A percentile compares a stretch with the other conserved stretches of the same genome.
These are phyloP conservation scores for Calocera viscosa DNA, from an alignment of 768 basidiomycete species.

Conservation along the genomic window DNA sequence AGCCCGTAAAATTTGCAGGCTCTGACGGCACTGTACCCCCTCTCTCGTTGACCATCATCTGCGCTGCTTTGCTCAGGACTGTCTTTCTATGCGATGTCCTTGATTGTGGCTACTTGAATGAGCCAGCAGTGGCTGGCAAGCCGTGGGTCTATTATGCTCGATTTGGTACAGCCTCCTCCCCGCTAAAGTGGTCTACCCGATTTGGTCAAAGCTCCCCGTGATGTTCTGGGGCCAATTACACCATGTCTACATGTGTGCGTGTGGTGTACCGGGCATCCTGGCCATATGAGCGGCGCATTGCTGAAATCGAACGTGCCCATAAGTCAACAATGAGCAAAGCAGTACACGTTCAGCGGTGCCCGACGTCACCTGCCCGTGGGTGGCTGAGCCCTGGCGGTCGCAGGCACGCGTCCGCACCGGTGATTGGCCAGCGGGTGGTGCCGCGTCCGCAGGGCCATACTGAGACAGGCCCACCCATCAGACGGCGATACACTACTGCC, in stretches of 20 bases:
- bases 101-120: neutral
- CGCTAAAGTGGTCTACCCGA: too few species aligned
- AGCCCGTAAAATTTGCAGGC: neutral
- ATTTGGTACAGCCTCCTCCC: too few species aligned
- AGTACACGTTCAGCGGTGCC: neutral
- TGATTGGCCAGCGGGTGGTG: slow-evolving; percentile 1
- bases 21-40: neutral
- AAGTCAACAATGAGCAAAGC: neutral
- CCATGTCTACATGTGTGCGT: too few species aligned
- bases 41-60: neutral
- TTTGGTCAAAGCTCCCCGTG: too few species aligned
- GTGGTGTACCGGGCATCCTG: too few species aligned
- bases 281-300: too few species aligned
- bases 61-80: neutral
- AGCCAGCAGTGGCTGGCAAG: neutral
- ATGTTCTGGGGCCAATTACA: too few species aligned
- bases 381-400: neutral
- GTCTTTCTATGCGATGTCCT: neutral
- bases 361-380: neutral
- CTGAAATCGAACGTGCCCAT: neutral
- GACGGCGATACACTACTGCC: neutral
- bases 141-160: neutral
- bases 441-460: neutral
- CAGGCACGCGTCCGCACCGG: neutral
- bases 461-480: neutral